phyloP scores from a whole-genome alignment of 2,329 filamentous ascomycete species.

The Pestalotiopsis sp. region DNA sequence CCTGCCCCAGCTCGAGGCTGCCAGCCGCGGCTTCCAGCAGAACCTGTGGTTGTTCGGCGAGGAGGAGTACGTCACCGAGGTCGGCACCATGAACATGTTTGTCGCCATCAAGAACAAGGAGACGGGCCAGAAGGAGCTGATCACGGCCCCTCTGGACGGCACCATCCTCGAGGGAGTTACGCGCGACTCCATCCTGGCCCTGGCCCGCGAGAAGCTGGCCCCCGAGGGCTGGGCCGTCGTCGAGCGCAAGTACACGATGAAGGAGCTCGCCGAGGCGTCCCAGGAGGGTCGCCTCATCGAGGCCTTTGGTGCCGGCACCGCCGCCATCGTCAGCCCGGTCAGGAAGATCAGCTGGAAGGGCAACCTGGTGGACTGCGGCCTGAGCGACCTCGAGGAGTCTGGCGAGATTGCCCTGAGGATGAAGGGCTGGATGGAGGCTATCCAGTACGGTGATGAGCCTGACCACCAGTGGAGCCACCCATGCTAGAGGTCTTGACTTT shows the following conservation, averaged over 20 bases:
- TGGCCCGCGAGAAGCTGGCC: constrained; percentile 79
- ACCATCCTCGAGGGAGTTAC: constrained; percentile 97
- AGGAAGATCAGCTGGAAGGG: constrained; percentile 88
- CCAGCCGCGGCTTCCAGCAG: constrained; percentile 91
- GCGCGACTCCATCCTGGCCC: constrained; percentile 82
- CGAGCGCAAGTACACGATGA: constrained; percentile 93
- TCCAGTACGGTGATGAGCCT: constrained; percentile 87
- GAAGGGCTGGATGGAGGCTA: constrained; percentile 95
- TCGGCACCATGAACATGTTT: constrained; percentile 99
- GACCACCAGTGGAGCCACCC: constrained; percentile 85
- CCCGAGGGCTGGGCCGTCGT: constrained; percentile 85
- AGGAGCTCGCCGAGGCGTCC: constrained; percentile 77
- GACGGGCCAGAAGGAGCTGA: constrained; percentile 85
- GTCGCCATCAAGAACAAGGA: constrained; percentile 80
- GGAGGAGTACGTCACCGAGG: constrained; percentile 94
- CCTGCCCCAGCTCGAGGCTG: constrained; percentile 90
- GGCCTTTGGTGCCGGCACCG: constrained; percentile 91
- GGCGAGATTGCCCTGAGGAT: constrained; percentile 82
- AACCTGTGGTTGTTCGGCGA: constrained; percentile 97
- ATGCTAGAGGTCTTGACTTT: constrained; percentile 27
- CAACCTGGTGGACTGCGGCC: constrained; percentile 76
- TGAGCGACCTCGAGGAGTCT: constrained; percentile 79
- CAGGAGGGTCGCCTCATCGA: constrained; percentile 85
- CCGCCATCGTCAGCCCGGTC: constrained; percentile 89
- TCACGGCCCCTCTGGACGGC: constrained; percentile 94